Conservation (phyloP, 2,329 filamentous ascomycete species). For the Xylaria sp. region DNA sequence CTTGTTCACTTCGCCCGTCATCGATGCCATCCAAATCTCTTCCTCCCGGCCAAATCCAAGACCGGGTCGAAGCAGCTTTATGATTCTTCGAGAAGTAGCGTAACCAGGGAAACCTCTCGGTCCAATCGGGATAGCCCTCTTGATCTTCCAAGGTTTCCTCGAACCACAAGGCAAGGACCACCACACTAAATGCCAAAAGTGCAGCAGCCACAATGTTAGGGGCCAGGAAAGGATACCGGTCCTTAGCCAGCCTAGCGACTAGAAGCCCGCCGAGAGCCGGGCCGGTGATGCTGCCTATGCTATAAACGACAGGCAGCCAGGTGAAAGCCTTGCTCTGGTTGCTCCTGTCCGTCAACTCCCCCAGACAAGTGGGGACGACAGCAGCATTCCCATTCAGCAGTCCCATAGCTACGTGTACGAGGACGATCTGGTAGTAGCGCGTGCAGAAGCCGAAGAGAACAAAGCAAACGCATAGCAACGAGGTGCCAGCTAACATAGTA, state of each 20-base stretch:
- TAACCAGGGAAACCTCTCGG: slow-evolving; percentile 51
- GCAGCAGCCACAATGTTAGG: slow-evolving; percentile 84
- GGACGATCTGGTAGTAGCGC: slow-evolving; percentile 83
- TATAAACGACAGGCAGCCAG: slow-evolving; percentile 96
- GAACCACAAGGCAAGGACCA: slow-evolving; percentile 81
- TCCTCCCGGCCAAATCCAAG: slow-evolving; percentile 44
- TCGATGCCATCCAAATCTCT: slow-evolving; percentile 37
- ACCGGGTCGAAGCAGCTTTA: slow-evolving; percentile 39
- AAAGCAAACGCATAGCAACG: slow-evolving; percentile 85
- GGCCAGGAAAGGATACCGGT: slow-evolving; percentile 81
- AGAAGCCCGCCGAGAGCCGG: slow-evolving; percentile 90
- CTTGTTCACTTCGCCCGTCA: slow-evolving; percentile 40
- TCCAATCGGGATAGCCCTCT: slow-evolving; percentile 48
- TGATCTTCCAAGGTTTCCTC: slow-evolving; percentile 81
- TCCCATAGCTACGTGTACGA: slow-evolving; percentile 91
- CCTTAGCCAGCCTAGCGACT: slow-evolving; percentile 69
- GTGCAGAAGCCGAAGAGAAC: slow-evolving; percentile 87
- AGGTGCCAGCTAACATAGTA: slow-evolving; percentile 82
- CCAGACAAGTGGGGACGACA: slow-evolving; percentile 91
- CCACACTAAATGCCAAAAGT: slow-evolving; percentile 77
- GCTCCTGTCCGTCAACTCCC: slow-evolving; percentile 92
- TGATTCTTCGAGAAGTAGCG: slow-evolving; percentile 40
- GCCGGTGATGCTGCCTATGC: slow-evolving; percentile 91
- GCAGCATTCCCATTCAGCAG: slow-evolving; percentile 95
- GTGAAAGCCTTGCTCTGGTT: slow-evolving; percentile 96